These are phyloP conservation scores for Cadophora malorum DNA, from an alignment of 2,329 filamentous ascomycete genomes.

Conservation along the genomic window DNA sequence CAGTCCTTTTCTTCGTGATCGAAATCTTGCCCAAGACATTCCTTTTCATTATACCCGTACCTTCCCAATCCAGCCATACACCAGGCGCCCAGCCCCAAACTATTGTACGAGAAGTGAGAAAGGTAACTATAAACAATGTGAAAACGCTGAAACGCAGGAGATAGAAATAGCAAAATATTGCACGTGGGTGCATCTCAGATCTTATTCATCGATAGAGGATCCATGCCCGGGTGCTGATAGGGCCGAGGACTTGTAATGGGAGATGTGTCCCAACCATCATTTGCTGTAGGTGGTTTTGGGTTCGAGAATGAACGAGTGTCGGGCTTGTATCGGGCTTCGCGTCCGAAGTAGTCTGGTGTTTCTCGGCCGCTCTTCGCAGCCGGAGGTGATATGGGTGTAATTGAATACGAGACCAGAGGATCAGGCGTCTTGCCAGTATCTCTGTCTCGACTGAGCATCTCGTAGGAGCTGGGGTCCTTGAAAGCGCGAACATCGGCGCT, in stretches of 20 bases:
- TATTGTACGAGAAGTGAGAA: slow-evolving; percentile 14
- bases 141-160: slow-evolving; percentile 37
- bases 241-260: slow-evolving; percentile 37
- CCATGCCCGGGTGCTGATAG: slow-evolving; percentile 35
- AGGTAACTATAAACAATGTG: slow-evolving; percentile 30
- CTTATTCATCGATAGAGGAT: slow-evolving; percentile 43
- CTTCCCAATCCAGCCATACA: slow-evolving; percentile 21
- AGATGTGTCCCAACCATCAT: slow-evolving; percentile 37
- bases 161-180: slow-evolving; percentile 18
- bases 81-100: slow-evolving; percentile 19
- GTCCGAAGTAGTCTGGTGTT: slow-evolving; percentile 49
- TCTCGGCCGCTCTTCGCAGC: slow-evolving; percentile 41
- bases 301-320: slow-evolving; percentile 56
- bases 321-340: slow-evolving; percentile 53
- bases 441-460: slow-evolving; percentile 69
- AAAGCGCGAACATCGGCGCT: slow-evolving; percentile 75
- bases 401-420: slow-evolving; percentile 31
- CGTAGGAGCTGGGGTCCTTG: slow-evolving; percentile 73
- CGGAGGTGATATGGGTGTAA: slow-evolving; percentile 40
- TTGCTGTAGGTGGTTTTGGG: slow-evolving; percentile 49
- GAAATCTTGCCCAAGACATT: not conserved
- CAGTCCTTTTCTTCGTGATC: slow-evolving; percentile 3
- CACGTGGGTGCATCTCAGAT: slow-evolving; percentile 34
- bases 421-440: slow-evolving; percentile 43
- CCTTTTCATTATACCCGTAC: slow-evolving; percentile 18